Percentiles rank a stretch among this genome's conserved stretches.
phyloP scores from a whole-genome alignment of 805 yeast genomes.

The Kodamaea lidongshanica region DNA sequence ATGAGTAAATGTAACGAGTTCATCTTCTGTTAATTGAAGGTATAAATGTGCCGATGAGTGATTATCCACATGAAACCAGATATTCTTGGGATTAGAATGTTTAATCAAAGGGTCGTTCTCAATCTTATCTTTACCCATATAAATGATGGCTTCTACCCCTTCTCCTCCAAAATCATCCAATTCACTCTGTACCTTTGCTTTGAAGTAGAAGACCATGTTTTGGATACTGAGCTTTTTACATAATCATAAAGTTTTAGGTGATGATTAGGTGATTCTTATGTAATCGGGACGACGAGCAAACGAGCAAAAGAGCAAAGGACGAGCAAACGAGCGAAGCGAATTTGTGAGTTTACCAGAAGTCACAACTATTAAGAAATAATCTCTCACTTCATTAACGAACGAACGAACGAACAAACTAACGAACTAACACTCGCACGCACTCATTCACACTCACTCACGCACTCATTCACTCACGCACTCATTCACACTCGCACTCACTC shows the following conservation, averaged over 20 bases:
- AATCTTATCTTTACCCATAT: conserved; percentile 69
- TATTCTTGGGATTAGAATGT: conserved; percentile 57
- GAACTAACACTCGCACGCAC: too few relatives aligned
- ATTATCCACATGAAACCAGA: conserved; percentile 81
- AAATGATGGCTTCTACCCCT: conserved; percentile 33
- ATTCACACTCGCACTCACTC: too few relatives aligned
- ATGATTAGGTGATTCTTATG: conserved; percentile 1
- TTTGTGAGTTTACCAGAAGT: too few relatives aligned
- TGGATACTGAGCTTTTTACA: conserved; percentile 1
- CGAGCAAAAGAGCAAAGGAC: too few relatives aligned
- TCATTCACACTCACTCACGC: too few relatives aligned
- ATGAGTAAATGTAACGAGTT: conserved; percentile 31
- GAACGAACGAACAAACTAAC: too few relatives aligned
- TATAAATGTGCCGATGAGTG: conserved; percentile 75
- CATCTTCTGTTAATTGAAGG: conserved; percentile 46
- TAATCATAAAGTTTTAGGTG: not conserved
- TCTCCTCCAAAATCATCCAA: conserved; percentile 18
- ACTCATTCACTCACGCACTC: too few relatives aligned
- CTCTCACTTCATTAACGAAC: too few relatives aligned
- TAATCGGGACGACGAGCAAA: too few relatives aligned
- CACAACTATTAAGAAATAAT: too few relatives aligned
- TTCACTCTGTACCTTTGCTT: conserved; percentile 13
- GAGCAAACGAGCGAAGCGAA: too few relatives aligned
- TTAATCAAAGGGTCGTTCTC: conserved; percentile 54
- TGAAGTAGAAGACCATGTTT: conserved; percentile 32